A percentile compares a stretch with the other conserved stretches of the same genome.
Evolutionary conservation across 2,329 filamentous ascomycete genomes (phyloP).

Genomic region (Monilinia aucupariae): DNA sequence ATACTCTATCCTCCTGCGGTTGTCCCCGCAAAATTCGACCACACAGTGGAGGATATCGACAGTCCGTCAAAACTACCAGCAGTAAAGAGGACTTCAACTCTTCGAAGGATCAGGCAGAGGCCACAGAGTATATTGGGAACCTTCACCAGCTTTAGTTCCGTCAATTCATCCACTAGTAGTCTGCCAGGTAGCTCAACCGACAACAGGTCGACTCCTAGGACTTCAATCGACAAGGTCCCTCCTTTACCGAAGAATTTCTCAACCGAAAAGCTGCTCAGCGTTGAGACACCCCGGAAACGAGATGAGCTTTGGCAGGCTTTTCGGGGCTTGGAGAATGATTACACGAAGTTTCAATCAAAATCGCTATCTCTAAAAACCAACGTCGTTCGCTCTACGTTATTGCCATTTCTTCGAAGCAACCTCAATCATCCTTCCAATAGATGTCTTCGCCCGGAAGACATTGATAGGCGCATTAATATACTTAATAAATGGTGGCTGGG

Average conservation of each 20-base stretch:
- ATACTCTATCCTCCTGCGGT: conserved; percentile 21
- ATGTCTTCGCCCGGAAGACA: conserved; percentile 58
- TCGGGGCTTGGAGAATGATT: conserved; percentile 62
- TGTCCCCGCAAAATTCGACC: conserved; percentile 26
- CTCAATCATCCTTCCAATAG: conserved; percentile 53
- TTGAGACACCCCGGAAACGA: conserved; percentile 47
- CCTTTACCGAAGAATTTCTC: conserved; percentile 41
- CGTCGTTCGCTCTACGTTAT: conserved; percentile 56
- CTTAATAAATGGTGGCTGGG: conserved; percentile 73
- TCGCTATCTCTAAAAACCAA: conserved; percentile 64
- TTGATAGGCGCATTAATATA: conserved; percentile 62
- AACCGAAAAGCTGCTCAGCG: conserved; percentile 34
- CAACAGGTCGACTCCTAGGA: conserved; percentile 39
- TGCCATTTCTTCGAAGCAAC: conserved; percentile 61
- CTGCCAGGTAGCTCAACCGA: conserved; percentile 43
- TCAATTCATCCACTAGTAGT: conserved; percentile 35
- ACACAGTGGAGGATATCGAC: conserved; percentile 21
- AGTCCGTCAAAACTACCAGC: conserved; percentile 22
- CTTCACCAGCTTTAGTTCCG: conserved; percentile 29
- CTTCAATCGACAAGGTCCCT: conserved; percentile 43
- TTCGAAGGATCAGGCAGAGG: conserved; percentile 30
- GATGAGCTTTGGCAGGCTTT: conserved; percentile 68
- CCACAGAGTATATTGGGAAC: conserved; percentile 33
- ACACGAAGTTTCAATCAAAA: conserved; percentile 64
- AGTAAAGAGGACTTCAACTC: conserved; percentile 20